A percentile compares a stretch with the other conserved stretches of the same genome.
These are phyloP conservation scores for Neofusicoccum sp. DNA, from an alignment of 2,329 filamentous ascomycete species.

Conservation along the genomic window DNA sequence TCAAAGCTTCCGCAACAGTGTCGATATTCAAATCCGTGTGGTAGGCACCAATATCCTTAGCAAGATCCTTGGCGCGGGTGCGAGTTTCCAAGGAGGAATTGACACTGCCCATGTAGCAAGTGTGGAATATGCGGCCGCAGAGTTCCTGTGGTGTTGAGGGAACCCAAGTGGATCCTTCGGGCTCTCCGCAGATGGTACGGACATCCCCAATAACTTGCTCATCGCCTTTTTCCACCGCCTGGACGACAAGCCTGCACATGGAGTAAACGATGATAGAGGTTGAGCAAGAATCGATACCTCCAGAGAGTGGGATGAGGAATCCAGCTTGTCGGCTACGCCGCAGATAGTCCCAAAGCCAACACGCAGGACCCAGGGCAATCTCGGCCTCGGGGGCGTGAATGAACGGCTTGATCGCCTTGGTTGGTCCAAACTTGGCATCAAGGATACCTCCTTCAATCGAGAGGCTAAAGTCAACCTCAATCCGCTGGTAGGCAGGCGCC, in stretches of 20 bases:
- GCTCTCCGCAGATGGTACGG: slow-evolving; percentile 51
- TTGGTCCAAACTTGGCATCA: slow-evolving; percentile 47
- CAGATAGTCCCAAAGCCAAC: slow-evolving; percentile 66
- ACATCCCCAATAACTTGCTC: slow-evolving; percentile 56
- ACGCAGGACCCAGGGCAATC: slow-evolving; percentile 63
- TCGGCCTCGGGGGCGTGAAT: slow-evolving; percentile 62
- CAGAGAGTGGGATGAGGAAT: slow-evolving; percentile 57
- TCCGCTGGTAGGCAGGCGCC: slow-evolving; percentile 46
- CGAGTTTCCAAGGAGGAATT: slow-evolving; percentile 67
- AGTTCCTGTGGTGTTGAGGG: slow-evolving; percentile 61
- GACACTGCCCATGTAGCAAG: slow-evolving; percentile 66
- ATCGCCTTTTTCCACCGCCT: slow-evolving; percentile 51
- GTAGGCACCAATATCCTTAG: slow-evolving; percentile 64
- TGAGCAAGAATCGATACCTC: slow-evolving; percentile 61
- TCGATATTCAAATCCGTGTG: slow-evolving; percentile 76
- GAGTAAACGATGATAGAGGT: slow-evolving; percentile 51
- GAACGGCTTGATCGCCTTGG: slow-evolving; percentile 46
- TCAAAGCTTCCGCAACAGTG: slow-evolving; percentile 59
- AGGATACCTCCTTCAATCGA: slow-evolving; percentile 41
- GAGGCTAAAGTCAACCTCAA: slow-evolving; percentile 47
- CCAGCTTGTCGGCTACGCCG: slow-evolving; percentile 53
- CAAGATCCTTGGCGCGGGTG: slow-evolving; percentile 61
- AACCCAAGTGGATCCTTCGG: slow-evolving; percentile 47
- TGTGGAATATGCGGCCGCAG: slow-evolving; percentile 59
- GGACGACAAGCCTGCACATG: slow-evolving; percentile 58